phyloP scores from a whole-genome alignment of 2,329 filamentous ascomycete genomes.

The Fusarium sp. region DNA sequence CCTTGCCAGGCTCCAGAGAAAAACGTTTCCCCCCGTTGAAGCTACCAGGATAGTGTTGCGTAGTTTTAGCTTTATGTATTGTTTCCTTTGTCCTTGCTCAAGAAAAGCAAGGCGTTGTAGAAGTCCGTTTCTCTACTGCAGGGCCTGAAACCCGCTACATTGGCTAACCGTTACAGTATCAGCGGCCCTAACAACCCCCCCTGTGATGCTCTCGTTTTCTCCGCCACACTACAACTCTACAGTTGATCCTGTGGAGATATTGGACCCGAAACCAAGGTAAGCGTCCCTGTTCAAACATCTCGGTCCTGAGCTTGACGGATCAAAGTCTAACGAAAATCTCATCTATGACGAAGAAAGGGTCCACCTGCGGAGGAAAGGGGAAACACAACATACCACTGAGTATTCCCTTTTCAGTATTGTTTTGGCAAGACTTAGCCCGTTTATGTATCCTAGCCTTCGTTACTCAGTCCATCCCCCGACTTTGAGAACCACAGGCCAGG shows the following conservation, averaged over 20 bases:
- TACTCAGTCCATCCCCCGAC: too few species aligned
- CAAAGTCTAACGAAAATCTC: conserved; percentile 10
- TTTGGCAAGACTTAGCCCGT: too few species aligned
- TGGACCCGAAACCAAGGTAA: conserved; percentile 16
- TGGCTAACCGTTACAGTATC: not conserved
- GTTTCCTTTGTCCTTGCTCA: not conserved
- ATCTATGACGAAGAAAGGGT: not conserved
- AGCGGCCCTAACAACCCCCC: too few species aligned
- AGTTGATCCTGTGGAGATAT: not conserved
- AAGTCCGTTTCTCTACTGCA: not conserved
- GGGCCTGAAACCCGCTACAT: not conserved
- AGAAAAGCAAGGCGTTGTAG: not conserved
- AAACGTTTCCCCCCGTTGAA: not conserved
- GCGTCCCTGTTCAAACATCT: conserved; percentile 1
- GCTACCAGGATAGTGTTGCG: not conserved
- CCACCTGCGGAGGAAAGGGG: conserved; percentile 18
- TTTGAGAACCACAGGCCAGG: too few species aligned
- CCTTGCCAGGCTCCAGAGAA: not conserved
- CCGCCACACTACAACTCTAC: conserved; percentile 5
- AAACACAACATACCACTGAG: not conserved
- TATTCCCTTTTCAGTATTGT: too few species aligned
- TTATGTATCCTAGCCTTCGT: too few species aligned
- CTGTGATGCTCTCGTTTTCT: not conserved
- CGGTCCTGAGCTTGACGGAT: not conserved
- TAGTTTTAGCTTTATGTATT: not conserved